Evolutionary conservation across 176 grass and related monocot species (phyloP).

Genomic region (Melocanna baccifera): DNA sequence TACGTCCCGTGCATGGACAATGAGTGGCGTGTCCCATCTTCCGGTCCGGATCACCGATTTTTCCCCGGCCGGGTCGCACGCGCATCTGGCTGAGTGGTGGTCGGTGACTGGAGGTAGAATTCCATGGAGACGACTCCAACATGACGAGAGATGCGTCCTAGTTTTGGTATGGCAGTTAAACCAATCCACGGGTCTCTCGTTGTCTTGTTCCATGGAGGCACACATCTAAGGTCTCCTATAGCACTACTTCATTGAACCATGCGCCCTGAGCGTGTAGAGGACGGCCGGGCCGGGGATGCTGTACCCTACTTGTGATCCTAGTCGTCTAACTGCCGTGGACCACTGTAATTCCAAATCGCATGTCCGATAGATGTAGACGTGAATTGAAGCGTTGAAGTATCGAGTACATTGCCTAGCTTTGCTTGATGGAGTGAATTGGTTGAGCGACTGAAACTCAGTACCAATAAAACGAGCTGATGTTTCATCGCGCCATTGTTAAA

Average conservation of each 20-base stretch:
- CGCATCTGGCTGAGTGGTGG: background rate
- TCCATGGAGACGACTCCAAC: background rate
- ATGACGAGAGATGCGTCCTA: background rate
- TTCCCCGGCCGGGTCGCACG: background rate
- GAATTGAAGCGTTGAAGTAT: no score
- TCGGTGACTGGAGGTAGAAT: background rate
- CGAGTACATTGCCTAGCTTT: no score
- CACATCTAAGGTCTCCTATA: background rate
- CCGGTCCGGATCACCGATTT: slow-evolving; percentile 10
- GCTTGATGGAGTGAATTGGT: no score
- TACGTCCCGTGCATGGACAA: slow-evolving; percentile 52
- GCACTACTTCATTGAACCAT: background rate
- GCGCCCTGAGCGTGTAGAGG: background rate
- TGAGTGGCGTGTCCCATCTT: slow-evolving; percentile 30
- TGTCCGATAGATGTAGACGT: background rate
- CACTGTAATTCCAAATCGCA: background rate
- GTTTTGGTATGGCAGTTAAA: background rate
- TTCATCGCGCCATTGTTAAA: no score
- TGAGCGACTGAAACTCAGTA: no score
- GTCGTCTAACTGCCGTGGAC: background rate
- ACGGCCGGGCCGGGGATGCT: background rate
- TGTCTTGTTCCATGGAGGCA: background rate
- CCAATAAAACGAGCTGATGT: no score
- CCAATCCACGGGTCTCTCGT: background rate
- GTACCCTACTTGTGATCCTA: background rate